Conservation (phyloP, 805 yeast genomes). For the Komagataella pseudopastoris region DNA sequence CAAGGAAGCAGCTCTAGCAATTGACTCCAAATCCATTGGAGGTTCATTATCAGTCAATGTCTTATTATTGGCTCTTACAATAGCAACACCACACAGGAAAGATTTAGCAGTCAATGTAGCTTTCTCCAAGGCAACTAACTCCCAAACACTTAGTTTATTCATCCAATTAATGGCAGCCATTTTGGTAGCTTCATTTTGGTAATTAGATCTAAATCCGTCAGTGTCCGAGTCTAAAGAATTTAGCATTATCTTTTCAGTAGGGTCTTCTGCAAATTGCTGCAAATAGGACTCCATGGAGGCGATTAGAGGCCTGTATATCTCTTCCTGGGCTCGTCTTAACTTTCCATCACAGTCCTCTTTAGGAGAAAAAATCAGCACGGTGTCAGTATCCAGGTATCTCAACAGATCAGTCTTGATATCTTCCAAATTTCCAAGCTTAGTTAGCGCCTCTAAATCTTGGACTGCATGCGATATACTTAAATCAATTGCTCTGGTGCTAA, state of each 20-base stretch:
- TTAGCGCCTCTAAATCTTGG: conserved; percentile 31
- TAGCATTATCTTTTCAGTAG: conserved; percentile 23
- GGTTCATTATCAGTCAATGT: conserved; percentile 15
- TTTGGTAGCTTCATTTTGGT: conserved; percentile 48
- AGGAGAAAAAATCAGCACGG: conserved; percentile 80
- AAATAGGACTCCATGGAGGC: conserved; percentile 49
- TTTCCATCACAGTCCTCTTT: conserved; percentile 68
- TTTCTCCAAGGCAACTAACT: conserved; percentile 79
- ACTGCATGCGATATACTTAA: conserved; percentile 27
- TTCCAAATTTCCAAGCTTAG: conserved; percentile 50
- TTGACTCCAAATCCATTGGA: conserved; percentile 41
- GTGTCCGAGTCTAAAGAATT: conserved; percentile 65
- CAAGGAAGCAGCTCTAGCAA: conserved; percentile 64
- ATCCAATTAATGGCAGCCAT: conserved; percentile 55
- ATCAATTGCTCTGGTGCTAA: conserved; percentile 81
- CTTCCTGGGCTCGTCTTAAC: conserved; percentile 69
- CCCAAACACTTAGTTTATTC: conserved; percentile 50
- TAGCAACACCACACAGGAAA: conserved; percentile 64
- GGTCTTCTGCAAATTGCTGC: conserved; percentile 21
- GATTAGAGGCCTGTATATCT: conserved; percentile 63
- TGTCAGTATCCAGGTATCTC: conserved; percentile 88
- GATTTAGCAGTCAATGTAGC: conserved; percentile 82
- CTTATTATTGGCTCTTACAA: conserved; percentile 32
- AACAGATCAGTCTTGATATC: conserved; percentile 48
- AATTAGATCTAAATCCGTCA: conserved; percentile 72